Percentiles rank a stretch among this genome's conserved stretches.
These are phyloP conservation scores for Alternaria postmessia DNA, from an alignment of 2,329 filamentous ascomycete genomes.

Conservation along the genomic window DNA sequence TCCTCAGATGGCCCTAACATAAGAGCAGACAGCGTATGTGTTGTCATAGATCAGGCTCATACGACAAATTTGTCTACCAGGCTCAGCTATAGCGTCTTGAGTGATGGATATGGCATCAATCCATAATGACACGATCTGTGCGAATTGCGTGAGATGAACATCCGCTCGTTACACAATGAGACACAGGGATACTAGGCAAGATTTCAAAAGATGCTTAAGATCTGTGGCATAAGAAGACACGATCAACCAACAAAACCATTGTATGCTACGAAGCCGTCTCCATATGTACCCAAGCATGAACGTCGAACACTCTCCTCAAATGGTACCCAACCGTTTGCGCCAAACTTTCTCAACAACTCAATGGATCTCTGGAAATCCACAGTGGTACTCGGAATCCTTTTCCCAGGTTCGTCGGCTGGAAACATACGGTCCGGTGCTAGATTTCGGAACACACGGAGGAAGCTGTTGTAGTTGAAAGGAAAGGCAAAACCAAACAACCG, in stretches of 20 bases:
- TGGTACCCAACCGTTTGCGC: not conserved
- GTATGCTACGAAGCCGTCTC: not conserved
- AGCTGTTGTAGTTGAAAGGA: not conserved
- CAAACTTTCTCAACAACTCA: not conserved
- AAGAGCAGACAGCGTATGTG: no score
- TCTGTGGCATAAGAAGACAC: not conserved
- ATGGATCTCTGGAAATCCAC: not conserved
- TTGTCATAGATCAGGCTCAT: constrained; percentile 3
- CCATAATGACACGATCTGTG: not conserved
- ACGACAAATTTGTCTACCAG: not conserved
- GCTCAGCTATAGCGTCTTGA: not conserved
- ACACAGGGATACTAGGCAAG: not conserved
- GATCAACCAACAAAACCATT: not conserved
- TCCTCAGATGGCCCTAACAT: no score
- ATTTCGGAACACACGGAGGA: not conserved
- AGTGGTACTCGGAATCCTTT: not conserved
- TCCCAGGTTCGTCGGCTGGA: not conserved
- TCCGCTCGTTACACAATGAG: no score
- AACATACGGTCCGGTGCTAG: not conserved
- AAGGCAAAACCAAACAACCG: not conserved
- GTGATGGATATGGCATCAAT: constrained; percentile 6
- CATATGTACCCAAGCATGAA: not conserved
- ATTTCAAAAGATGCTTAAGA: not conserved
- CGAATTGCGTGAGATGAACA: not conserved
- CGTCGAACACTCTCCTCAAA: not conserved